Evolutionary conservation across 257 asterid species (phyloP).

Genomic region (Anisodus tanguticus): DNA sequence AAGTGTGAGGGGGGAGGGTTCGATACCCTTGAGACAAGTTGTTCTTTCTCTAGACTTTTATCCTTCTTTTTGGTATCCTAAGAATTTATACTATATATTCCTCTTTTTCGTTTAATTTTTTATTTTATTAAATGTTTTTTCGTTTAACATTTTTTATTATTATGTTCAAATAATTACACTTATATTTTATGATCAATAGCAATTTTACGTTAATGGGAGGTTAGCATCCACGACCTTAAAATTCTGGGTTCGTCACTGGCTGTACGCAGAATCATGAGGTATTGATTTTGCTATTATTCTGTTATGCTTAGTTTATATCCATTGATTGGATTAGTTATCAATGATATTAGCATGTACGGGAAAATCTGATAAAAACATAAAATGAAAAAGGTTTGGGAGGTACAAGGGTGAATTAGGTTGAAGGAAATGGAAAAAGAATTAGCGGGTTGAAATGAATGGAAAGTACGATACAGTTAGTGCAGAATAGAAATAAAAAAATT

Average conservation of each 20-base stretch:
- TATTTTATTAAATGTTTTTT: no score
- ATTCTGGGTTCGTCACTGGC: neutral
- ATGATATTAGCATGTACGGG: neutral
- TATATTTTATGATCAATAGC: no score
- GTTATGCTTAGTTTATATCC: neutral
- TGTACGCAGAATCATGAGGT: slow-evolving; percentile 47
- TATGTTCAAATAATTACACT: no score
- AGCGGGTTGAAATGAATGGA: neutral
- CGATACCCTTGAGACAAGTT: no score
- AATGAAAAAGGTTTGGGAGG: neutral
- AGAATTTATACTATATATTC: no score
- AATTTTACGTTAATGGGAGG: no score
- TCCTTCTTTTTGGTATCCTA: no score
- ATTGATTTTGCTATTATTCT: neutral
- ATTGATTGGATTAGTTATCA: neutral
- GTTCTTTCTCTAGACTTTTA: no score
- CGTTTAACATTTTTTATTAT: no score
- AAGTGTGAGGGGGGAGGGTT: no score
- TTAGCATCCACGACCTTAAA: no score
- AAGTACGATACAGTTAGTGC: neutral
- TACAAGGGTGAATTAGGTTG: slow-evolving; percentile 3
- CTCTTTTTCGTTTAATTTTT: no score
- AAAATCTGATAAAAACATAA: slow-evolving; percentile 1
- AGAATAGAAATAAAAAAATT: slow-evolving; percentile 10
- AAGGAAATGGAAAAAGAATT: neutral